phyloP scores from a whole-genome alignment of 164 flowering plant species.

The Nelumbo lutea region DNA sequence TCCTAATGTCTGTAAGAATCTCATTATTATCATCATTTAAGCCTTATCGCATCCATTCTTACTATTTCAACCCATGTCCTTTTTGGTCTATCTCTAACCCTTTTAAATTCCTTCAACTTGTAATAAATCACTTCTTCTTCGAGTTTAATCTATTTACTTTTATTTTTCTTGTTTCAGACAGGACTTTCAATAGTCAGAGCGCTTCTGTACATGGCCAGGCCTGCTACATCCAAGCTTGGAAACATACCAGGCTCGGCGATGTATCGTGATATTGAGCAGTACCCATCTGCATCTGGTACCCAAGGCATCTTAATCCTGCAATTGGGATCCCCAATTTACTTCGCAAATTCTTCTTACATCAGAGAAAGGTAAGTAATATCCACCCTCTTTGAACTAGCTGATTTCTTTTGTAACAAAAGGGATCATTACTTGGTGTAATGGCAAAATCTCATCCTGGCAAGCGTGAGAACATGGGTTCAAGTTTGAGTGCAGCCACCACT shows the following conservation, averaged over 20 bases:
- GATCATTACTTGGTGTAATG: too few species aligned
- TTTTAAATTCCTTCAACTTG: neutral
- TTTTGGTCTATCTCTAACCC: neutral
- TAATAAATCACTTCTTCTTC: slow-evolving; percentile 29
- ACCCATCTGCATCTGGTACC: slow-evolving; percentile 34
- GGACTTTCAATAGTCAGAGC: slow-evolving; percentile 48
- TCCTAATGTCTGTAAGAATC: slow-evolving; percentile 54
- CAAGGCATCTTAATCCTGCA: slow-evolving; percentile 56
- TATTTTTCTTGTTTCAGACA: slow-evolving; percentile 32
- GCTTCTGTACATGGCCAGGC: slow-evolving; percentile 56
- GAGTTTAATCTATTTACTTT: neutral
- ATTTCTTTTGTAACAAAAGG: too few species aligned
- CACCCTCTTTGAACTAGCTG: neutral
- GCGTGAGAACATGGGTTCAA: too few species aligned
- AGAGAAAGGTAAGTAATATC: slow-evolving; percentile 53
- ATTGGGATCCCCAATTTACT: slow-evolving; percentile 75
- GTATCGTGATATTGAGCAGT: slow-evolving; percentile 63
- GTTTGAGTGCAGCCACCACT: too few species aligned
- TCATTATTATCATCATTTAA: neutral
- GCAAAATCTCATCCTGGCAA: too few species aligned
- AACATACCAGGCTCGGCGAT: slow-evolving; percentile 38
- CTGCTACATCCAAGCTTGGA: slow-evolving; percentile 60
- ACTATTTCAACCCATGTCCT: neutral
- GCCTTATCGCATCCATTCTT: neutral
- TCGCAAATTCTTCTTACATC: slow-evolving; percentile 50